Evolutionary conservation across 495 filamentous ascomycete species (phyloP), one percentile per base, ranked within the genome.

Genomic region (Penicillium chermesinum): DNA sequence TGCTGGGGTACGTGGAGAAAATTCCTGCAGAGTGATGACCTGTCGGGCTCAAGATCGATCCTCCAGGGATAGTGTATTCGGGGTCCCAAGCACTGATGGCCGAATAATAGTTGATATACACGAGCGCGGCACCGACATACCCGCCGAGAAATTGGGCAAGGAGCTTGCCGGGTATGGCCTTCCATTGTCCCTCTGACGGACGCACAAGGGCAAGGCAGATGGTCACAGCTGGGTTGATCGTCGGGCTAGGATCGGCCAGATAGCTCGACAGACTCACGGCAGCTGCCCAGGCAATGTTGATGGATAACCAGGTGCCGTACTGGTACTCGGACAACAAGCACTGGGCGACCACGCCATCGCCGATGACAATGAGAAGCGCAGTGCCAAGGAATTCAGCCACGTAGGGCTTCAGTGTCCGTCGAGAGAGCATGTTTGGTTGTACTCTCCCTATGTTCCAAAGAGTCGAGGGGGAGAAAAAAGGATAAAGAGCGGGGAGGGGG

Each of bases 291-390:
- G 65, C 60, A 6, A 68, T 30, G 46, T 68, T 68, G 50, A 68
- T 68, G 20, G 65, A 68, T 15, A 68, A 36, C 65, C 65, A 68
- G 49, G 65, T 68, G 40, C 65, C 65, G 45, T 68, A 68, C 14
- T 59, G 54, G 50, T 65, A 68, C 36, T 68, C 60, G 21, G 65
- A 68, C 16, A 68, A 53, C 25, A 68, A 41, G 33, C 55, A 56
- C 45, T 68, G 65, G 8, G 65, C 65, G 46, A 68, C 65, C 0
- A 68, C 65, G 13, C 65, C 65, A 49, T 68, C 65, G 12, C 65
- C 65, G 14, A 68, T 59, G 36, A 65, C 60, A n/a, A 68, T 65
- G 1, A 68, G 50, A 12, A 68, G 58, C 17, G 60, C 62, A 2
- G 62, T 65, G 0, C 65, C 65, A 15, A 68, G 65, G n/a, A 68